These are phyloP conservation scores for Nothopassalora personata DNA, from an alignment of 2,329 filamentous ascomycete genomes.

Conservation along the genomic window DNA sequence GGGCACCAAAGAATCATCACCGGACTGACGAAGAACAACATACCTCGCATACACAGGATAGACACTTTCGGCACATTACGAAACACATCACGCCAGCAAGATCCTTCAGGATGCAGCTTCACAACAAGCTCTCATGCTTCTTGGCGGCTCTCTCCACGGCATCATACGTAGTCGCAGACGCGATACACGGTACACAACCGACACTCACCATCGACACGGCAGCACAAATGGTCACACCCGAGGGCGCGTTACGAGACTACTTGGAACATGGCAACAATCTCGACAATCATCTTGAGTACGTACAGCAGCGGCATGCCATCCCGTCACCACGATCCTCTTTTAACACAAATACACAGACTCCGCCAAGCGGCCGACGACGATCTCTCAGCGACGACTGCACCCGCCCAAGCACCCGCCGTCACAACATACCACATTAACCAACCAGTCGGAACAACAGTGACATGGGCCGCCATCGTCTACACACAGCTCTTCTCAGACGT, in stretches of 20 bases:
- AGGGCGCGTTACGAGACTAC: background rate
- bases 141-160: conserved; percentile 8
- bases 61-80: background rate
- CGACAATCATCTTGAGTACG: conserved; percentile 1
- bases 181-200: background rate
- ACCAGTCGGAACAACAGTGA: conserved; percentile 13
- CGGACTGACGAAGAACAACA: background rate
- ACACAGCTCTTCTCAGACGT: conserved; percentile 30
- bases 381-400: conserved; percentile 11
- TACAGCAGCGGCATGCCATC: background rate
- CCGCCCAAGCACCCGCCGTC: conserved; percentile 18
- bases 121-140: conserved; percentile 5
- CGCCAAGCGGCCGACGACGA: conserved; percentile 18
- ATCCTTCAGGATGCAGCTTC: background rate
- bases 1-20: background rate
- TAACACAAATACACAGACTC: conserved; percentile 6
- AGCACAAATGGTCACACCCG: background rate
- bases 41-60: background rate
- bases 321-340: background rate
- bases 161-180: conserved; percentile 6
- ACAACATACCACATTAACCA: conserved; percentile 24
- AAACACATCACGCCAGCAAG: background rate
- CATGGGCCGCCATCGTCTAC: conserved; percentile 25
- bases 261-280: background rate
- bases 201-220: background rate